Evolutionary conservation across 208 protist species (phyloP).

Genomic region (Tritrichomonas foetus): DNA sequence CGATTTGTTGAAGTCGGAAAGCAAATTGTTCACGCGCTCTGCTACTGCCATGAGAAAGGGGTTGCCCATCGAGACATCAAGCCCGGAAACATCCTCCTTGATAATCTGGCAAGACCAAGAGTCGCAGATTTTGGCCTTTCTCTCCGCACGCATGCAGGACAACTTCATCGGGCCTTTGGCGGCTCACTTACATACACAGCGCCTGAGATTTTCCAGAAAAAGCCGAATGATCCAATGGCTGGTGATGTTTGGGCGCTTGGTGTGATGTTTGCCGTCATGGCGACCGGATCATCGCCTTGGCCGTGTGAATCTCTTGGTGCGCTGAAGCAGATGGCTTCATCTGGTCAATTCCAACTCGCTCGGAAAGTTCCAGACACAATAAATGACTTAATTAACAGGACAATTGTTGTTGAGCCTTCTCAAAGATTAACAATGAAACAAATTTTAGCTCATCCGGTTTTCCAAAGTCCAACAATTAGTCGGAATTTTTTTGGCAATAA

Average conservation of each 20-base stretch:
- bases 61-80: conserved; percentile 6
- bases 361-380: background rate
- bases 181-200: background rate
- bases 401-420: background rate
- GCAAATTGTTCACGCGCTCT: background rate
- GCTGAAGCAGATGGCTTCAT: background rate
- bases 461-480: too few relatives aligned
- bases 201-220: background rate
- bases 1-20: background rate
- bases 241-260: background rate
- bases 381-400: background rate
- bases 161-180: background rate
- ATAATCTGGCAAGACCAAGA: background rate
- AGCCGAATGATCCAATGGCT: conserved; percentile 14
- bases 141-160: background rate
- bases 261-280: background rate
- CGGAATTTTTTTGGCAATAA: too few relatives aligned
- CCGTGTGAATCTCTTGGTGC: background rate
- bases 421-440: background rate
- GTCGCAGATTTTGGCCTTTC: conserved; percentile 28
- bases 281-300: background rate
- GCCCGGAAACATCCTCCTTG: background rate
- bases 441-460: background rate
- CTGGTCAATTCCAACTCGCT: background rate
- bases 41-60: background rate